Evolutionary conservation across 108 stramenopile species (phyloP).

Genomic region (Seminavis robusta): DNA sequence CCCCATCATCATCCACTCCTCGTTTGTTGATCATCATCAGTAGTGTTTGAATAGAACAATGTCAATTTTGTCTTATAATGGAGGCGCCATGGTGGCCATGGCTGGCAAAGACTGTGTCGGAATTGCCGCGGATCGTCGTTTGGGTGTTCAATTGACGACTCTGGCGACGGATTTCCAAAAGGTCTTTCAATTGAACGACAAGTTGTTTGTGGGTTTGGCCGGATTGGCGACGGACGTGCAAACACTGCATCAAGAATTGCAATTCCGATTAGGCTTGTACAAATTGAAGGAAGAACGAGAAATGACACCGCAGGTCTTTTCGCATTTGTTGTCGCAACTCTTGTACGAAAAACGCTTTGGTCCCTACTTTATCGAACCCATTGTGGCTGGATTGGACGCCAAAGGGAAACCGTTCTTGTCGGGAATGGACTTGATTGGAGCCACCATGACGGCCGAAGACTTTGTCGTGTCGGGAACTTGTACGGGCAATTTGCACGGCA

Average conservation of each 20-base stretch:
- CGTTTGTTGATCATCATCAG: too few relatives aligned
- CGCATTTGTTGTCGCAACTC: conserved; percentile 81
- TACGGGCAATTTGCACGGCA: conserved; percentile 96
- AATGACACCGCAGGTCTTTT: conserved; percentile 93
- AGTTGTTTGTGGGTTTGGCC: conserved; percentile 90
- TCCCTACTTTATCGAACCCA: conserved; percentile 96
- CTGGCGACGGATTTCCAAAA: conserved; percentile 93
- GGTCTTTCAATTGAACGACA: conserved; percentile 92
- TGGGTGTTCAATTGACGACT: conserved; percentile 93
- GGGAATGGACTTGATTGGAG: conserved; percentile 97
- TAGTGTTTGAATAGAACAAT: too few relatives aligned
- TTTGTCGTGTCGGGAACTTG: conserved; percentile 98
- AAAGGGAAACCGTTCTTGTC: conserved; percentile 86
- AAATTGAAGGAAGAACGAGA: conserved; percentile 94
- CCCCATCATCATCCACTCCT: too few relatives aligned
- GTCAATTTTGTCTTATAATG: conserved; percentile 99
- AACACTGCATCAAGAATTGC: conserved; percentile 79
- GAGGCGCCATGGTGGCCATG: conserved; percentile 98
- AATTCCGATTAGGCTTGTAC: conserved; percentile 91
- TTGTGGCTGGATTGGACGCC: conserved; percentile 94
- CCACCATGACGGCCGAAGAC: conserved; percentile 83
- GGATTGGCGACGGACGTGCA: conserved; percentile 97
- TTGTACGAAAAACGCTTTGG: conserved; percentile 98
- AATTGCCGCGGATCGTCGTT: conserved; percentile 93
- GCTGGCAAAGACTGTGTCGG: conserved; percentile 98